These are phyloP conservation scores for Rhynchospora pubera DNA, from an alignment of 176 grass and related monocot species.

Conservation along the genomic window DNA sequence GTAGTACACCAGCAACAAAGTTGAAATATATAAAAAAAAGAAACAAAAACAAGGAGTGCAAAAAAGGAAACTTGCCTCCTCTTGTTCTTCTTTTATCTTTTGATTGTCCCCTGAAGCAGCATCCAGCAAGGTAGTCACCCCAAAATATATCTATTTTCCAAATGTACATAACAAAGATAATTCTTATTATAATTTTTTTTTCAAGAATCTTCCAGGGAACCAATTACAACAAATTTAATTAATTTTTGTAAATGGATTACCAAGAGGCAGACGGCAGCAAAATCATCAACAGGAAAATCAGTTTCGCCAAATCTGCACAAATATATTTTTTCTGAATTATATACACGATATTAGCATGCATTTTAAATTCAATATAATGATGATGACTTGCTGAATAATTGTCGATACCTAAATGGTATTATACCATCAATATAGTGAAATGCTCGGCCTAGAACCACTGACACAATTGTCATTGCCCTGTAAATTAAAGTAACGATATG, in stretches of 20 bases:
- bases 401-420: slow-evolving; percentile 80
- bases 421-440: slow-evolving; percentile 94
- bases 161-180: not conserved
- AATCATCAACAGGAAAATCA: slow-evolving; percentile 95
- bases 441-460: slow-evolving; percentile 87
- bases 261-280: slow-evolving; percentile 86
- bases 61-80: slow-evolving; percentile 45
- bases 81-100: slow-evolving; percentile 91
- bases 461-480: slow-evolving; percentile 91
- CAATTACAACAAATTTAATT: not conserved
- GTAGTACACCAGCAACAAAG: not conserved
- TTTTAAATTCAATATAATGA: not conserved
- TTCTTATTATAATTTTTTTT: not conserved
- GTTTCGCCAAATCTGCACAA: slow-evolving; percentile 67
- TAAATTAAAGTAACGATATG: slow-evolving; percentile 24
- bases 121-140: slow-evolving; percentile 88
- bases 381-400: slow-evolving; percentile 9
- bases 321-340: not conserved
- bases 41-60: not conserved
- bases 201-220: not conserved
- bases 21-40: not conserved
- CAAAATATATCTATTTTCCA: slow-evolving; percentile 84
- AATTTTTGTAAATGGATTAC: slow-evolving; percentile 34
- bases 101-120: slow-evolving; percentile 69
- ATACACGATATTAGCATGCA: not conserved